Percentiles rank a stretch among this genome's conserved stretches.
Evolutionary conservation across 139 green algal genomes (phyloP).

Genomic region (Picochlorum sp.): DNA sequence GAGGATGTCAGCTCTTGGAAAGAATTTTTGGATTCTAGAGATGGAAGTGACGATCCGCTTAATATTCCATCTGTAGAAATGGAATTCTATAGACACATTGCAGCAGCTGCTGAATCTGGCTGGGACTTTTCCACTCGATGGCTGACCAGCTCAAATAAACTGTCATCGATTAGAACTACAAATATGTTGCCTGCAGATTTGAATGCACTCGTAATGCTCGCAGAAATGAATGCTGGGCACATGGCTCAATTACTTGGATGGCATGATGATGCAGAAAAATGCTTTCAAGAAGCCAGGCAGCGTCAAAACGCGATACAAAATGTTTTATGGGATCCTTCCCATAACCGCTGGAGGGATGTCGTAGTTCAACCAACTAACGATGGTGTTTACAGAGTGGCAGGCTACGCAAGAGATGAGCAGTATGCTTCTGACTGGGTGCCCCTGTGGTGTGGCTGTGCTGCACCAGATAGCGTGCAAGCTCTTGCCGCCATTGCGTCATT

Average conservation of each 20-base stretch:
- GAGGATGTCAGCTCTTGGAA: conserved; percentile 3
- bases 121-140: conserved; percentile 89
- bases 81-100: conserved; percentile 64
- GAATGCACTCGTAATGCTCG: conserved; percentile 62
- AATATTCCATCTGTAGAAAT: not conserved
- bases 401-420: not conserved
- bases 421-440: conserved; percentile 78
- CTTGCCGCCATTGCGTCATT: conserved; percentile 9
- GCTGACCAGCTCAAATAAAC: conserved; percentile 29
- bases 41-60: not conserved
- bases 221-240: conserved; percentile 35
- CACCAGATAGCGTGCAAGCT: conserved; percentile 1
- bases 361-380: not conserved
- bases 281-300: not conserved
- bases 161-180: conserved; percentile 62
- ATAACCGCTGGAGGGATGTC: not conserved
- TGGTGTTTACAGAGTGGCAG: not conserved
- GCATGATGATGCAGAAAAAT: not conserved
- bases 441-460: conserved; percentile 51
- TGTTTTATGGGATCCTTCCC: conserved; percentile 59
- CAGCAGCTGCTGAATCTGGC: conserved; percentile 76
- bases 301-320: conserved; percentile 37
- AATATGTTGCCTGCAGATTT: conserved; percentile 80
- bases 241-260: conserved; percentile 17
- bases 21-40: too few relatives aligned